A percentile compares a stretch with the other conserved stretches of the same genome.
Evolutionary conservation across 345 rosid species (phyloP).

Genomic region (Populus pruinosa): DNA sequence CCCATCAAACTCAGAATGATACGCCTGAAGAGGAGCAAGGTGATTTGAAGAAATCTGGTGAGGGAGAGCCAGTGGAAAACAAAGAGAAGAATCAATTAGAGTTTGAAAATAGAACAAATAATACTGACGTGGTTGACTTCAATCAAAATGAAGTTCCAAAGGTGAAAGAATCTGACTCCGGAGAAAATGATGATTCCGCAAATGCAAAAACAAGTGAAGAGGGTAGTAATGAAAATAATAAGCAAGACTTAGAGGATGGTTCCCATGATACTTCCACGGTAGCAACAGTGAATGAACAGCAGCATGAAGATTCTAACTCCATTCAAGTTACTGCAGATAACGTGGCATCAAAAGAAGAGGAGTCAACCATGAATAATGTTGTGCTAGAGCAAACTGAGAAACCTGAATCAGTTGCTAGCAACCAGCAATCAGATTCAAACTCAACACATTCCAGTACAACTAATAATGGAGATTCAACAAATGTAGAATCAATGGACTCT

Average conservation of each 20-base stretch:
- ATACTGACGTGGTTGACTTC: conserved; percentile 19
- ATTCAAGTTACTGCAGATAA: conserved; percentile 3
- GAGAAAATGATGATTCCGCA: conserved; percentile 17
- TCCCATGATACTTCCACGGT: conserved; percentile 18
- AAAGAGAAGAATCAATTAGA: conserved; percentile 27
- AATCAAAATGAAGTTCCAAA: conserved; percentile 36
- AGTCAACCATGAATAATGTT: conserved; percentile 27
- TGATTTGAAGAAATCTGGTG: conserved; percentile 19
- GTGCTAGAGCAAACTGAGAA: conserved; percentile 39
- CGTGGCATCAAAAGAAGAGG: conserved; percentile 24
- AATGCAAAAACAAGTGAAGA: conserved; percentile 16
- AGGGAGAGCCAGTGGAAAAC: conserved; percentile 30
- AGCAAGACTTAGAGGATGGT: conserved; percentile 27
- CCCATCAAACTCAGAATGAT: conserved; percentile 39
- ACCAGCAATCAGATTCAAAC: conserved; percentile 41
- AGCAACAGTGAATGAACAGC: conserved; percentile 22
- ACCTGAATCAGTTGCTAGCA: conserved; percentile 38
- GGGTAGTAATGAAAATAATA: conserved; percentile 21
- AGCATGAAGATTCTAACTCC: conserved; percentile 12
- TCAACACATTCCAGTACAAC: conserved; percentile 34
- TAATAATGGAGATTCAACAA: conserved; percentile 28
- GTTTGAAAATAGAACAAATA: conserved; percentile 18
- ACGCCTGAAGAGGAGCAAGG: conserved; percentile 32
- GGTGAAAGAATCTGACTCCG: conserved; percentile 25
- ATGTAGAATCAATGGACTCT: conserved; percentile 31